Evolutionary conservation across 352 stramenopile species (phyloP), one percentile per base, ranked within the genome.

Genomic region (Thalassiosira mediterranea): DNA sequence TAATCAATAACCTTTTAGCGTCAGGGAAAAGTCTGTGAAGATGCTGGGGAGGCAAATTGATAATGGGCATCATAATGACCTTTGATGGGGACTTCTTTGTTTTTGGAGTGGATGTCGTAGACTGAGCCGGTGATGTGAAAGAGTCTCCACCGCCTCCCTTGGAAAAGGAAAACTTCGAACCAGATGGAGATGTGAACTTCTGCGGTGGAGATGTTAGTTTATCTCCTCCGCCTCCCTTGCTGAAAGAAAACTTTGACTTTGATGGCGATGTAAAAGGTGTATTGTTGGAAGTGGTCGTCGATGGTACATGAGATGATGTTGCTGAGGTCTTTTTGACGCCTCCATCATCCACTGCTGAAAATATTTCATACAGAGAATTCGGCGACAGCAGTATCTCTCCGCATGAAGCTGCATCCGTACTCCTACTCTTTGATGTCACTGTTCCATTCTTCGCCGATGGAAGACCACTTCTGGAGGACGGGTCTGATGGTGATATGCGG

Each of bases 201-300:
- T 25, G 47, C 29, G 34, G 31, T 56, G 69, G 61, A 70, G 65
- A 79, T 63, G 76, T 87, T 19, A 89, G 54, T 21, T 26, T 42
- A 64, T 88, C 79, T n/a, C 77, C 77, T 19, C 76, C 83, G 28
- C 76, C 76, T 34, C 76, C 77, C 58, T 80, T 81, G 15, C 69
- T 73, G 72, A 88, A 90, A 11, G 80, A 90, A 78, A 88, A 87
- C 32, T 72, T 79, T 28, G 64, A 58, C 71, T 79, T 79, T 40
- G 69, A 76, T 51, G 83, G 76, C 21, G 72, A 83, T 28, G 72
- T 47, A 51, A 29, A 73, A 31, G 19, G 32, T 69, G 34, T 25
- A 21, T 26, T 2, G 28, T 37, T 53, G 28, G 44, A 57, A 15
- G 21, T 19, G 32, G 19, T 37, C n/a, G 53, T 37, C 29, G 29